Evolutionary conservation across 495 filamentous ascomycete species (phyloP), one percentile per base, ranked within the genome.

Genomic region (Aspergillus cavernicola): DNA sequence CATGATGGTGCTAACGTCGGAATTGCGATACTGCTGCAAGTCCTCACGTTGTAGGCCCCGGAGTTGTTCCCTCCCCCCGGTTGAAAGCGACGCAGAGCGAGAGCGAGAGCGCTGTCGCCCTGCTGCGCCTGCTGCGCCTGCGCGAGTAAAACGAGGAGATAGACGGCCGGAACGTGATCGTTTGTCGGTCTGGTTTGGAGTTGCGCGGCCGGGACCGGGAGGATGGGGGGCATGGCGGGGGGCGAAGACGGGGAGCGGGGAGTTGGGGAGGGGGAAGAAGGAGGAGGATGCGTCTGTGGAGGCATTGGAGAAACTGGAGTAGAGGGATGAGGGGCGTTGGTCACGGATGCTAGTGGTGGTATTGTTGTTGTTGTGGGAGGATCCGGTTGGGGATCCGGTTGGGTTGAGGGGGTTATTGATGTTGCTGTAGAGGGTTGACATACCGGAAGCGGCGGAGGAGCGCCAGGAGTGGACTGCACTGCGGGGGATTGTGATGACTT

Each of bases 1-100:
- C 66, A 70, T 69, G 51, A 70, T 69, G n/a, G 57, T 53, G 53
- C 68, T 74, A 28, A 74, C 60, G 57, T 74, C 71, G 36, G 71
- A 70, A 47, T 72, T 72, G 29, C 70, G 70, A 47, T 73, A 74
- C 43, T 64, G 71, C 26, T 61, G 58, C 53, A 69, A 46, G 28
- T 72, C 70, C 38, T 73, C 70, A 7, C 71, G 67, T 9, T 67
- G 64, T 20, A 75, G 52, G 20, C 72, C 67, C 33, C 66, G 69
- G 38, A 72, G 33, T 51, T 71, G 67, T 43, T 73, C 68, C 6
- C 70, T 50, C 7, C 67, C 70, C 10, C 53, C 59, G 3, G 64
- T 70, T 6, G 68, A 73, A 15, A 70, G 35, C 8, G 66, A 68
- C 19, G 55, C 59, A 8, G 58, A 26, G 18, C 57, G 52, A 28